These are phyloP conservation scores for Hemisphaericaspora lyxosophila DNA, from an alignment of 1,139 yeast genomes.

Conservation along the genomic window DNA sequence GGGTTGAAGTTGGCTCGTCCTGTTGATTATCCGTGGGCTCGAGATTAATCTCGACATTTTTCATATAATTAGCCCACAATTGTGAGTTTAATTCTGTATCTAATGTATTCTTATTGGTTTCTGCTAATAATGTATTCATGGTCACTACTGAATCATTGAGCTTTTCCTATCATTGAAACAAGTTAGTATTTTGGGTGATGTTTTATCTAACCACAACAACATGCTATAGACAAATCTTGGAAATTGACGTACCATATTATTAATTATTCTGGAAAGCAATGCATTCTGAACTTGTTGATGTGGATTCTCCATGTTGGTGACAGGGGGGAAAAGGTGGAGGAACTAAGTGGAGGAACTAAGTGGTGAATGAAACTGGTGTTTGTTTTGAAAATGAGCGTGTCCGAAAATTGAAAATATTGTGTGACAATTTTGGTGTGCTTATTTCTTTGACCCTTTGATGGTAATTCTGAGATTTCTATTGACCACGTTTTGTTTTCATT, in stretches of 20 bases:
- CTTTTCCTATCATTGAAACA: slow-evolving; percentile 63
- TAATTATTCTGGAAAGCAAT: slow-evolving; percentile 70
- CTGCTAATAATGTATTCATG: slow-evolving; percentile 60
- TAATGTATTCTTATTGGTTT: slow-evolving; percentile 65
- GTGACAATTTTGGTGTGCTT: too few species aligned
- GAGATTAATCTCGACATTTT: slow-evolving; percentile 69
- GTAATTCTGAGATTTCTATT: too few species aligned
- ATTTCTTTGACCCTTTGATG: too few species aligned
- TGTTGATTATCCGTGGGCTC: slow-evolving; percentile 62
- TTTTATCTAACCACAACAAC: too few species aligned
- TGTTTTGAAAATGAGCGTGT: too few species aligned
- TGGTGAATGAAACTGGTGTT: too few species aligned
- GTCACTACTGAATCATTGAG: slow-evolving; percentile 69
- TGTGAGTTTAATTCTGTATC: slow-evolving; percentile 73
- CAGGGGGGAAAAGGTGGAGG: too few species aligned
- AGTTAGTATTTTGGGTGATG: too few species aligned
- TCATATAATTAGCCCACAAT: slow-evolving; percentile 79
- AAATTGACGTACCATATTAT: slow-evolving; percentile 67
- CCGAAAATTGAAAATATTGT: too few species aligned
- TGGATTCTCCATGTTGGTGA: slow-evolving; percentile 95
- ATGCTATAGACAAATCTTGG: too few species aligned
- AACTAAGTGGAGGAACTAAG: too few species aligned
- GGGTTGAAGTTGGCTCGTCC: background rate
- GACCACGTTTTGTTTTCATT: too few species aligned
- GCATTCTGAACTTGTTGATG: slow-evolving; percentile 86